Evolutionary conservation across 164 flowering plant species (phyloP), one percentile per base, ranked within the genome.

Genomic region (Vitis amurensis): DNA sequence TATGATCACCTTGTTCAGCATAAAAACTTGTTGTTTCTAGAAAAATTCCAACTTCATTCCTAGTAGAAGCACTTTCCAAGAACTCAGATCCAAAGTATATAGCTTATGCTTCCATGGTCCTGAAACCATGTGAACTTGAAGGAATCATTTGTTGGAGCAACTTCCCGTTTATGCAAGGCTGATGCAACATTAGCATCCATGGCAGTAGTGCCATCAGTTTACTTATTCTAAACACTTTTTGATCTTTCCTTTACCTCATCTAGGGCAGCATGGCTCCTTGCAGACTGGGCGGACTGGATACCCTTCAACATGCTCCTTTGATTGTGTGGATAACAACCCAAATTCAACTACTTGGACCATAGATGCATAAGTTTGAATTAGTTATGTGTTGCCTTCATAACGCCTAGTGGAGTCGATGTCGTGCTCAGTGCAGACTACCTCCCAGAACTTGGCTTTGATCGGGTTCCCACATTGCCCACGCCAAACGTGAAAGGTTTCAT

Each of bases 1-100:
- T 85, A 96, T 96, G 98, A 70, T 98, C 99, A 88, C 99, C 98
- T 88, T 96, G 98, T 81, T 96, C 98, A 79, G 96, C 98, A 85
- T 96, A 96, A 80, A 93, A 96, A 72, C 88, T 88, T 9, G 98
- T 89, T 51, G 81, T 83, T 60, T 85, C 93, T 63, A 96, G 77
- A 72, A 96, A 76, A 63, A 96, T 63, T 68, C 97, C 98, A 80
- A 89, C 87, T 79, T 92, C 95, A 68, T 67, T 78, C 52, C 83
- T 84, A 76, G 81, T 73, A 57, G 61, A 61, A 61, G 74, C 81
- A 80, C 77, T 80, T 68, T 88, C 89, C 77, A 88, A n/a, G 74
- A 85, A 93, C 50, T 85, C 85, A 55, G 81, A 59, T 58, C 98
- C 98, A 65, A 83, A 80, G 80, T 91, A 96, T 49, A 96, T 89